Base-by-base conservation (phyloP, 2,329 filamentous ascomycete species). In the Beauveria caledonica region DNA sequence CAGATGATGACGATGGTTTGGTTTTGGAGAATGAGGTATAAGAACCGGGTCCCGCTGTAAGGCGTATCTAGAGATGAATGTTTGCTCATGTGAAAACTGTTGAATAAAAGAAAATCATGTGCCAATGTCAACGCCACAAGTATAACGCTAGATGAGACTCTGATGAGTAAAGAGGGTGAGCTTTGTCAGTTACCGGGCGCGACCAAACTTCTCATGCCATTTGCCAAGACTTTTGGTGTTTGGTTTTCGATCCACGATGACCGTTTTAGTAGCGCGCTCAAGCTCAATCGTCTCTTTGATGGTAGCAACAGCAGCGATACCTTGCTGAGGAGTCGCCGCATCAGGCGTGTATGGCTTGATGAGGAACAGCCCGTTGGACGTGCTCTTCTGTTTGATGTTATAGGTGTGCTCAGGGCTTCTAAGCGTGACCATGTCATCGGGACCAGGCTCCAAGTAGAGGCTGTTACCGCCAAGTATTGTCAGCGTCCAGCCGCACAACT, bases 241-340 rank as follows among this genome's bases (percentile, higher is more conserved):
- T 19, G 51, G 57, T 62, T 66, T 75, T 33, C 58, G 60, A 65
- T 59, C 65, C 66, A 48, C 63, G 4, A 49, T 40, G 4, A 60
- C 42, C 29, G 85, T 85, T 67, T 74, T 81, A 69, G 85, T 82
- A 60, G 82, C 74, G 1, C 73, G 68, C 1, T 85, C 74, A 15
- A 87, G 74, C 71, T 87, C 85, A 10, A 87, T 78, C 0, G 83
- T 86, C 66, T 87, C 85, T 63, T 84, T 82, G 27, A 86, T 72
- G 1, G 80, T 85, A 9, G 81, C 76, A 21, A 87, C 74, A 10
- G 78, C 74, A 45, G 73, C 74, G 2, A 87, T 64, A 11, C 75
- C 74, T 1, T 71, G 64, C 33, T 72, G 68, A 8, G 71, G 63
- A 17, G 61, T 27, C 61, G 63, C 2, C 53, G 54, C 5, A 1